Base-by-base conservation (phyloP, 164 flowering plant species). In the Nelumbo lutea region DNA sequence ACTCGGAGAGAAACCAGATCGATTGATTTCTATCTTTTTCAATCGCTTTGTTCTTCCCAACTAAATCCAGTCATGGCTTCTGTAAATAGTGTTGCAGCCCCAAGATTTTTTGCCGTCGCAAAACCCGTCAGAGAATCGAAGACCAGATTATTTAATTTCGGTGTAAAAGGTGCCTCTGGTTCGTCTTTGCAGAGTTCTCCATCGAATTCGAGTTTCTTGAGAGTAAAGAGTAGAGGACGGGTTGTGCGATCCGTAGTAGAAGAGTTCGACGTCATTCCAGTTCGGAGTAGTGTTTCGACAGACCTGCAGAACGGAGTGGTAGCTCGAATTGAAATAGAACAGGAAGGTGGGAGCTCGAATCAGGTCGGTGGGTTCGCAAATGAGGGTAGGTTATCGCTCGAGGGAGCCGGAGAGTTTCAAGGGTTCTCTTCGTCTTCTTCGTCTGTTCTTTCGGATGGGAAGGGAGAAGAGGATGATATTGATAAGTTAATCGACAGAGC, bases 241-340 rank as follows among this genome's bases (percentile, higher is more conserved):
- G 62, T 42, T 6, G 60, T 72, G 59, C 70, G 78, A 47, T 72
- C 82, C 10, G 68, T 78, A 42, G 66, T 73, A n/a, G 88, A 87
- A 8, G 93, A 85, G 64, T 55, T 82, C 9, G 93, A 89, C 57
- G 83, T 85, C 62, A 82, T 88, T 63, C 93, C 97, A 3, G 86
- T 89, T 4, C 91, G 78, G 79, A 89, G 89, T 67, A 72, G 69
- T 6, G 93, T 88, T 66, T 57, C 55, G 13, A 70, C 77, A 5
- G 88, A 87, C 76, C 88, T 81, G 73, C 83, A 85, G 42, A 87
- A 85, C 27, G 91, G 89, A 1, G 76, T 75, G 27, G 77, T 75
- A 44, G 76, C 68, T 60, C 47, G 78, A 45, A 71, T 77, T 57
- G 86, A 84, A 65, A 68, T 68, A 15, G 87, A 79, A 61, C 70